These are phyloP conservation scores for Magnaporthiopsis rhizophila DNA, from an alignment of 2,329 filamentous ascomycete species.

Conservation along the genomic window DNA sequence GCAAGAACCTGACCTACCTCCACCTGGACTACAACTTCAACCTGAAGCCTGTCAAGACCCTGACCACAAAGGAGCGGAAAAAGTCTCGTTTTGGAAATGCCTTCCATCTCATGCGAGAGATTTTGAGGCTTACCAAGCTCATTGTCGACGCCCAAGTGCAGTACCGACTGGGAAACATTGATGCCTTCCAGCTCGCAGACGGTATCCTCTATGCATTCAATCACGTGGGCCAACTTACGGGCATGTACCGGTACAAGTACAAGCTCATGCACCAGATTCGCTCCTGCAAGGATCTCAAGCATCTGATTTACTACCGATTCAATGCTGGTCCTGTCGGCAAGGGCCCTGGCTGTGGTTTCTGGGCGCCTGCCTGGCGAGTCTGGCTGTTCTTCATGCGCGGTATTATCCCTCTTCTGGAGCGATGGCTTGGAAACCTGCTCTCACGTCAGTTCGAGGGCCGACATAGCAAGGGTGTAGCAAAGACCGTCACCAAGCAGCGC, in stretches of 20 bases:
- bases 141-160: slow-evolving; percentile 98
- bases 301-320: slow-evolving; percentile 98
- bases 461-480: slow-evolving; percentile 97
- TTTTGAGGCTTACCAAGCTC: slow-evolving; percentile 87
- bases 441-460: slow-evolving; percentile 97
- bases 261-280: slow-evolving; percentile 99
- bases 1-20: slow-evolving; percentile 96
- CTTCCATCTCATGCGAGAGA: slow-evolving; percentile 98
- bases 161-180: slow-evolving; percentile 94
- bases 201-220: slow-evolving; percentile 99
- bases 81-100: slow-evolving; percentile 99
- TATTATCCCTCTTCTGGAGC: slow-evolving; percentile 91
- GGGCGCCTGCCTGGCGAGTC: slow-evolving; percentile 96
- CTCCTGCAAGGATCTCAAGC: slow-evolving; percentile 97
- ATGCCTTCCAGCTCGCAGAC: slow-evolving; percentile 96
- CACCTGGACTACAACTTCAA: slow-evolving; percentile 99
- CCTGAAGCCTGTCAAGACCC: slow-evolving; percentile 94
- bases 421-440: slow-evolving; percentile 94
- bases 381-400: slow-evolving; percentile 99
- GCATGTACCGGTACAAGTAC: slow-evolving; percentile 99
- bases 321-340: slow-evolving; percentile 96
- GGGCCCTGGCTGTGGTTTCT: slow-evolving; percentile 96
- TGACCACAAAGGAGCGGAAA: slow-evolving; percentile 98
- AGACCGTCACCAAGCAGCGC: slow-evolving; percentile 98
- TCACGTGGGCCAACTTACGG: slow-evolving; percentile 94